Percentiles rank a stretch among this genome's conserved stretches.
These are phyloP conservation scores for Lentinula lateritia DNA, from an alignment of 768 basidiomycete genomes.

Conservation along the genomic window DNA sequence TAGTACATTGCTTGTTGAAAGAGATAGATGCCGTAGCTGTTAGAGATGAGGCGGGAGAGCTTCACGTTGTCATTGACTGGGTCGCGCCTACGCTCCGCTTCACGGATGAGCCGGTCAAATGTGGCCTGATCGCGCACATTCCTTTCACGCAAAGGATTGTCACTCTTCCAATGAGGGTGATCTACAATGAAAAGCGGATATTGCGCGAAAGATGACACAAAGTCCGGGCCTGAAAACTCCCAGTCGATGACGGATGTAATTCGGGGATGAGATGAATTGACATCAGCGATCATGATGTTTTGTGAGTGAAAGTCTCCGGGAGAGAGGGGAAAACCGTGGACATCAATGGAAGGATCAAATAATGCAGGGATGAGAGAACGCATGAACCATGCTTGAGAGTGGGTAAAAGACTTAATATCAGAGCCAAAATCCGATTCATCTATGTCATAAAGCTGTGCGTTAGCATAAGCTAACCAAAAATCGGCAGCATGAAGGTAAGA, in stretches of 20 bases:
- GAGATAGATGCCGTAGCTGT: slow-evolving; percentile 5
- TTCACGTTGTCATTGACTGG: background rate
- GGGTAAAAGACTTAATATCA: background rate
- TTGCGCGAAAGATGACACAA: slow-evolving; percentile 3
- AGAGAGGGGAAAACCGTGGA: slow-evolving; percentile 11
- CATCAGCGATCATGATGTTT: slow-evolving; percentile 14
- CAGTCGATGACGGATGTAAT: slow-evolving; percentile 15
- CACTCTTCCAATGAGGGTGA: slow-evolving; percentile 6
- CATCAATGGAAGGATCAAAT: slow-evolving; percentile 11
- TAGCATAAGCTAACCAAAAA: slow-evolving; percentile 7
- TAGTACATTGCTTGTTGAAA: slow-evolving; percentile 4
- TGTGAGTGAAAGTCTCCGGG: slow-evolving; percentile 18
- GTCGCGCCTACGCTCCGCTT: slow-evolving; percentile 2
- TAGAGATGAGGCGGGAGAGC: background rate
- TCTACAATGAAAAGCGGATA: slow-evolving; percentile 8
- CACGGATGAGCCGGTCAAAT: slow-evolving; percentile 5
- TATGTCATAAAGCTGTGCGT: slow-evolving; percentile 3
- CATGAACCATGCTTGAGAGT: slow-evolving; percentile 9
- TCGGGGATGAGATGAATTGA: slow-evolving; percentile 1
- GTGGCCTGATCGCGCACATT: slow-evolving; percentile 7
- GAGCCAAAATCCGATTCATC: slow-evolving; percentile 6
- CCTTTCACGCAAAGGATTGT: slow-evolving; percentile 5
- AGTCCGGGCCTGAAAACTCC: slow-evolving; percentile 13
- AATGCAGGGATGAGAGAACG: slow-evolving; percentile 6
- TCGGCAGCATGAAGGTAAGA: slow-evolving; percentile 3